Base-by-base conservation (phyloP, 2,329 filamentous ascomycete genomes). In the Ambrosiella cleistominuta region DNA sequence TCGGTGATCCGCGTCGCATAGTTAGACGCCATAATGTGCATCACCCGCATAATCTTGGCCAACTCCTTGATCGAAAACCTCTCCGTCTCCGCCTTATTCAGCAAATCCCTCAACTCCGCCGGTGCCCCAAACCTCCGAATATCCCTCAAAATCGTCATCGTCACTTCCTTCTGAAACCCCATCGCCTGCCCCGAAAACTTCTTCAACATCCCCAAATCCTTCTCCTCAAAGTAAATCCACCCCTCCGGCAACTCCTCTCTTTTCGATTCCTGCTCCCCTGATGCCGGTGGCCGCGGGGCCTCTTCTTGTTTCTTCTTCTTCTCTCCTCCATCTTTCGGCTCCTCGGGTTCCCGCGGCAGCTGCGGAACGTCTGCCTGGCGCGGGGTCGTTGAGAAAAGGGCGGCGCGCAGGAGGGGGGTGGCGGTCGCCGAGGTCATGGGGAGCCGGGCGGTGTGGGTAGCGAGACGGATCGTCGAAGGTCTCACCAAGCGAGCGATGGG, bases 41-140 rank as follows among this genome's bases (percentile, higher is more conserved):
- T 74, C 61, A 83, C 70, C 37, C 75, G 72, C 64, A 79, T 74
- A 57, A 83, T 68, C 66, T 81, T 82, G 45, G 84, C 78, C 15
- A 80, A 79, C 9, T 75, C 68, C 67, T 71, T 65, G 72, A 73
- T 66, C 63, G 64, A 64, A 37, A 66, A 61, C 0, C 64, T 70
- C 62, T 75, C 75, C 55, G 80, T 74, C 68, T 83, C 77, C 56
- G 85, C 75, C 62, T 78, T 76, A 42, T 69, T 66, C 47, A 80
- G 68, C 60, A 81, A 65, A 44, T 83, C 76, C 57, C 78, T 76
- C 15, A 88, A 70, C 66, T 88, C 86, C 19, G 71, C 65, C 0
- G 88, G 86, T 13, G 88, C 79, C 8, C 88, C 88, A 47, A 82
- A 75, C 61, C 75, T 74, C 70, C 82, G 80, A 61, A 91, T 75